Evolutionary conservation across 495 filamentous ascomycete species (phyloP).

Genomic region (Xylaria cubensis): DNA sequence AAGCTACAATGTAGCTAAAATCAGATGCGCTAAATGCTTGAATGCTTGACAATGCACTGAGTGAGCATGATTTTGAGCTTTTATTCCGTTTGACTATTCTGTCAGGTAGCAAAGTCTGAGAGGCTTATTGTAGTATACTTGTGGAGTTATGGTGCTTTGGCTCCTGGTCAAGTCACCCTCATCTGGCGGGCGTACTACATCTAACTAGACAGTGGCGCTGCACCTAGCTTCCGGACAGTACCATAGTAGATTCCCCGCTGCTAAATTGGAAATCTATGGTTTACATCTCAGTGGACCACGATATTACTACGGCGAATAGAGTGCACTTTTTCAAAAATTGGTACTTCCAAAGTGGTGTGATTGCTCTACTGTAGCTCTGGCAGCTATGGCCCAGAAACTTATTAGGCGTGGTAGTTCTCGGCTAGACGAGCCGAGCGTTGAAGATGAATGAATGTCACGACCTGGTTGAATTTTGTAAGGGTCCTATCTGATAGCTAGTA

Average conservation of each 20-base stretch:
- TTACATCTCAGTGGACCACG: background rate
- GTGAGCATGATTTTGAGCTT: too few relatives aligned
- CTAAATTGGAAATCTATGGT: background rate
- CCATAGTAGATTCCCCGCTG: too few relatives aligned
- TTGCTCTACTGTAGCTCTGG: background rate
- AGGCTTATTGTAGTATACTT: too few relatives aligned
- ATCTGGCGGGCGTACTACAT: background rate
- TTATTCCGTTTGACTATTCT: too few relatives aligned
- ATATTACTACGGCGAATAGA: background rate
- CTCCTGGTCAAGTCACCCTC: background rate
- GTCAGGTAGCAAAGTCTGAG: too few relatives aligned
- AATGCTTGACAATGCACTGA: too few relatives aligned
- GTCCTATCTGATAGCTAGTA: background rate
- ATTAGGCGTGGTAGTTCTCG: background rate
- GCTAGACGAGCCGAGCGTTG: constrained; percentile 13
- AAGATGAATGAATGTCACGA: background rate
- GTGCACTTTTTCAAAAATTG: background rate
- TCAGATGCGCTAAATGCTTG: too few relatives aligned
- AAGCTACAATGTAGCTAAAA: too few relatives aligned
- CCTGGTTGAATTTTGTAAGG: background rate
- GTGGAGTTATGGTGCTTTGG: too few relatives aligned
- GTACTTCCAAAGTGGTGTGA: constrained; percentile 6
- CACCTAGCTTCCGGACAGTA: background rate
- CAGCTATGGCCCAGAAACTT: background rate
- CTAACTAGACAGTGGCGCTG: background rate